Conservation (phyloP, 2,329 filamentous ascomycete genomes). For the Laburnicola sp. region DNA sequence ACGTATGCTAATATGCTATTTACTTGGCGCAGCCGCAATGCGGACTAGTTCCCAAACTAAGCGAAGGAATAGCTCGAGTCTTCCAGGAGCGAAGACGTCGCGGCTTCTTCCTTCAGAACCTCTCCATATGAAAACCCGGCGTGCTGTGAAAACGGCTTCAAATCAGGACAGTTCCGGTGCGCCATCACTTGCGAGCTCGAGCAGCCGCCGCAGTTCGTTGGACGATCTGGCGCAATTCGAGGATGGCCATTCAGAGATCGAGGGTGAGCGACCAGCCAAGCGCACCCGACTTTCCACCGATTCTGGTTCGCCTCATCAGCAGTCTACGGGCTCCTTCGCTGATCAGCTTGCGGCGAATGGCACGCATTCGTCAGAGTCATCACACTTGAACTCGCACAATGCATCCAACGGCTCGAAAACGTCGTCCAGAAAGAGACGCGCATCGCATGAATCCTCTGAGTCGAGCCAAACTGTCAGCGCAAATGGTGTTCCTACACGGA, state of each 20-base stretch:
- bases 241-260: conserved; percentile 34
- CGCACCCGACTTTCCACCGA: conserved; percentile 43
- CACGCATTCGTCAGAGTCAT: conserved; percentile 30
- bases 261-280: conserved; percentile 44
- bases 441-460: conserved; percentile 37
- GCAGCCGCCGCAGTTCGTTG: conserved; percentile 47
- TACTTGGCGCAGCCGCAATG: conserved; percentile 41
- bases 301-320: conserved; percentile 39
- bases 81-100: conserved; percentile 39
- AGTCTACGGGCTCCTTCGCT: conserved; percentile 33
- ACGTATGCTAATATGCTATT: conserved; percentile 35
- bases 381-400: conserved; percentile 23
- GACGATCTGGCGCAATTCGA: conserved; percentile 37
- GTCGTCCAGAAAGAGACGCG: conserved; percentile 37
- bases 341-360: conserved; percentile 36
- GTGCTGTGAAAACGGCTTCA: conserved; percentile 46
- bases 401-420: conserved; percentile 24
- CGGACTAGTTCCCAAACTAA: conserved; percentile 31
- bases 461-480: conserved; percentile 35
- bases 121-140: conserved; percentile 55
- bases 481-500: conserved; percentile 41
- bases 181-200: conserved; percentile 38
- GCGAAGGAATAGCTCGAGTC: conserved; percentile 35
- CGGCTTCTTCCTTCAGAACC: conserved; percentile 53
- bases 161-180: conserved; percentile 41